Evolutionary conservation across 2,329 filamentous ascomycete genomes (phyloP).

Genomic region (Aureobasidium sp.): DNA sequence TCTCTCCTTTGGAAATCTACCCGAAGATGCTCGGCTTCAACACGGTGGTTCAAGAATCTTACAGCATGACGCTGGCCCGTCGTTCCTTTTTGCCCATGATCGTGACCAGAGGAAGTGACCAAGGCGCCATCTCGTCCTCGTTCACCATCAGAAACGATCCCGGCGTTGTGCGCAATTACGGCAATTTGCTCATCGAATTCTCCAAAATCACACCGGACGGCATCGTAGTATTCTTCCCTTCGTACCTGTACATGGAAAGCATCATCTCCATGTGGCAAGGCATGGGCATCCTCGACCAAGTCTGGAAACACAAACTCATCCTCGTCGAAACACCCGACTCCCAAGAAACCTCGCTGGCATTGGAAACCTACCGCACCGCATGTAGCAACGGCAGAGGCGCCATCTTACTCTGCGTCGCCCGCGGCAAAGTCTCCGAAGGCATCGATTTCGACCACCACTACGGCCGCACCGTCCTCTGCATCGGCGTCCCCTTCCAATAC

Average conservation of each 20-base stretch:
- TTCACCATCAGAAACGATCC: slow-evolving; percentile 96
- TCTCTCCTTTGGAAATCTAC: slow-evolving; percentile 97
- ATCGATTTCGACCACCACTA: slow-evolving; percentile 99
- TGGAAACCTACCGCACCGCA: slow-evolving; percentile 95
- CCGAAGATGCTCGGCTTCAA: slow-evolving; percentile 95
- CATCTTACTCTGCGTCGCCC: slow-evolving; percentile 86
- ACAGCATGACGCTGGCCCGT: slow-evolving; percentile 90
- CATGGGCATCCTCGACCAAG: slow-evolving; percentile 94
- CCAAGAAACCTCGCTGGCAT: slow-evolving; percentile 88
- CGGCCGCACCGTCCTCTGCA: slow-evolving; percentile 88
- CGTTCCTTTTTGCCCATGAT: slow-evolving; percentile 98
- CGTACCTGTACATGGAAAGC: slow-evolving; percentile 97
- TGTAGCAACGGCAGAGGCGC: slow-evolving; percentile 96
- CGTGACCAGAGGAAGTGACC: slow-evolving; percentile 89
- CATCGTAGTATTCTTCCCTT: slow-evolving; percentile 98
- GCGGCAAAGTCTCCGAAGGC: slow-evolving; percentile 94
- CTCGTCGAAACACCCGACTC: slow-evolving; percentile 95
- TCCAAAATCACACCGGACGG: slow-evolving; percentile 93
- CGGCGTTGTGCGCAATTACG: slow-evolving; percentile 94
- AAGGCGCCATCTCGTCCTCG: slow-evolving; percentile 83
- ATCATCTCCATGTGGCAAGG: slow-evolving; percentile 99
- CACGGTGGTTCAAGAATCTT: slow-evolving; percentile 92
- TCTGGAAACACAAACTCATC: slow-evolving; percentile 99
- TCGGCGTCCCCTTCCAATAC: slow-evolving; percentile 97
- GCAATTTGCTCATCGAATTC: slow-evolving; percentile 87